Evolutionary conservation across 2,329 filamentous ascomycete species (phyloP), one percentile per base, ranked within the genome.

Genomic region (Claviceps cyperi): DNA sequence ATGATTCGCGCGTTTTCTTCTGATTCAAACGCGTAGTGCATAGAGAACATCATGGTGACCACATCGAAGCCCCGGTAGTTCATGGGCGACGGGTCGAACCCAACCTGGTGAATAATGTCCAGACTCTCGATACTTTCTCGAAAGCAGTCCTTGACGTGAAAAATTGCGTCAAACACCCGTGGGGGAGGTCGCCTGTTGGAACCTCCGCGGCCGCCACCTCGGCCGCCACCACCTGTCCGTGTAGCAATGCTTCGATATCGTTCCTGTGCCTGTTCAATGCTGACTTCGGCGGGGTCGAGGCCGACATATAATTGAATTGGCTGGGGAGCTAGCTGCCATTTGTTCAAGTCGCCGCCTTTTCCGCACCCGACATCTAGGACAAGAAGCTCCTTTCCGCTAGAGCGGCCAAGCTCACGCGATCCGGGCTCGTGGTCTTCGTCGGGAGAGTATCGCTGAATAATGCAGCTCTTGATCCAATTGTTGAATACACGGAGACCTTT

Each of bases 31-130:
- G 92, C 90, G 65, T 98, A 98, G 69, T 98, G 92, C 81, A 98
- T 92, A 60, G 89, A 94, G 66, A 98, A 98, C 92, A 98, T 98
- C 80, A 95, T 95, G 62, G 84, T 89, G 55, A 98, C 91, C 41
- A 97, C 86, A 63, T 98, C 92, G 59, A 97, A 98, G 4, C 91
- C 90, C 50, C 84, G 84, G 49, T 80, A 80, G 53, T 81, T 66
- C 80, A 85, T 69, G 72, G 86, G 59, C 70, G 82, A 83, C 0
- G 77, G 73, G 60, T 94, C 86, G 58, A 95, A 95, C 21, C 92
- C 92, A 32, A 98, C 88, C 51, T 94, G 79, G 46, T 78, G 78
- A 47, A 98, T 75, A 56, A 96, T 84, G 14, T 83, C 80, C 43
- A 97, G 75, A 52, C 94, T 83, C 50, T 81, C 86, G 43, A 98